Conservation (phyloP, 2,329 filamentous ascomycete genomes). For the Venturiaceae sp. region DNA sequence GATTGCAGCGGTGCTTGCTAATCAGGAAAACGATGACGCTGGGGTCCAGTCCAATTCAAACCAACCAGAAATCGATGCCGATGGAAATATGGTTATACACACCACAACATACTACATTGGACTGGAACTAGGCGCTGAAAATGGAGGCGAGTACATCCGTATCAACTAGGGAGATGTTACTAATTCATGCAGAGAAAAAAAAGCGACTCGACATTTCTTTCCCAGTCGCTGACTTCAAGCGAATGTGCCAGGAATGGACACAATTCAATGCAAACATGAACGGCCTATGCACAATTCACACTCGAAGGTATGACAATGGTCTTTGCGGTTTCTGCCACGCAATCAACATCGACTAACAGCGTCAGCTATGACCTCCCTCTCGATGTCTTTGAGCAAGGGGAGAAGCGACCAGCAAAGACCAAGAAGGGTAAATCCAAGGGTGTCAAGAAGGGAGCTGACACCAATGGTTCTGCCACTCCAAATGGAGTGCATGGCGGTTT, state of each 20-base stretch:
- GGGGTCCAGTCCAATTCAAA: slow-evolving; percentile 25
- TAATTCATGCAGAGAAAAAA: slow-evolving; percentile 23
- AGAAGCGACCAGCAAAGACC: slow-evolving; percentile 39
- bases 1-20: not conserved
- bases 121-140: slow-evolving; percentile 56
- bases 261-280: slow-evolving; percentile 68
- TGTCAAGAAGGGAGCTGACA: not conserved
- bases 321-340: not conserved
- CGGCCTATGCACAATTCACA: slow-evolving; percentile 71
- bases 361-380: slow-evolving; percentile 77
- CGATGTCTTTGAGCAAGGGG: slow-evolving; percentile 78
- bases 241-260: slow-evolving; percentile 65
- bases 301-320: slow-evolving; percentile 60
- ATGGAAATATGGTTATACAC: slow-evolving; percentile 46
- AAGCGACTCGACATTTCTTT: slow-evolving; percentile 69
- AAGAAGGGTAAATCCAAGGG: slow-evolving; percentile 27
- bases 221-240: slow-evolving; percentile 79
- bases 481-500: not conserved
- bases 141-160: slow-evolving; percentile 41
- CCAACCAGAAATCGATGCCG: not conserved
- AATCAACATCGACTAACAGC: not conserved
- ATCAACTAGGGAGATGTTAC: too few species aligned
- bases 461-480: not conserved
- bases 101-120: slow-evolving; percentile 95
- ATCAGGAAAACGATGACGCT: slow-evolving; percentile 35